Evolutionary conservation across 768 basidiomycete species (phyloP), one percentile per base, ranked within the genome.

Genomic region (Mycena capillaripes): DNA sequence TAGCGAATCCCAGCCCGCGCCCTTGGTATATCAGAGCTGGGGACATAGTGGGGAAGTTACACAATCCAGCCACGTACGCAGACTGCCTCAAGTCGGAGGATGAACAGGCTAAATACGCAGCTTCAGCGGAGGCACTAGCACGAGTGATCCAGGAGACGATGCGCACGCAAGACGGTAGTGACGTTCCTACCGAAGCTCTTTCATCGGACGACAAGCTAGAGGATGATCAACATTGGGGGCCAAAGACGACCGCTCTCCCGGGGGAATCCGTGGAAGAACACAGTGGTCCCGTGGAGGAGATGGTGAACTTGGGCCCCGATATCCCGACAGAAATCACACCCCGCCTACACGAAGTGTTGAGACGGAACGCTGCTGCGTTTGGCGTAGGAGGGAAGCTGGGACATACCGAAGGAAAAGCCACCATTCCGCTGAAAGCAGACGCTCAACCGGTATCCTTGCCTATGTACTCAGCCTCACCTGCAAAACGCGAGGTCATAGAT

Each of bases 91-190:
- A n/a, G n/a, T n/a, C n/a, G n/a, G n/a, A 61, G n/a, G n/a, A n/a
- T n/a, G n/a, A n/a, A n/a, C n/a, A n/a, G n/a, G n/a, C n/a, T n/a
- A n/a, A n/a, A n/a, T 17, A 17, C n/a, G 57, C 34, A 3, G 57
- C 57, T 25, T 58, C 57, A 4, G 57, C 57, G 12, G 57, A 58
- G n/a, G 30, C 57, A 9, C 23, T 58, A 40, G 57, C 57, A n/a
- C 32, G 57, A 2, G 36, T 58, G 6, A 58, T 58, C 6, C 7
- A 30, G 6, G 52, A 53, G 27, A 52, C 50, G 10, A 6, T n/a
- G n/a, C 50, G 50, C n/a, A 23, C 50, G 9, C 50, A 52, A n/a
- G 50, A 52, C 23, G n/a, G 7, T 11, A 23, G 25, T n/a, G 14
- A 14, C 10, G 4, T 52, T 6, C 50, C 50, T 19, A 23, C 25